Base-by-base conservation (phyloP, 345 rosid genomes). In the Arabis alpina region DNA sequence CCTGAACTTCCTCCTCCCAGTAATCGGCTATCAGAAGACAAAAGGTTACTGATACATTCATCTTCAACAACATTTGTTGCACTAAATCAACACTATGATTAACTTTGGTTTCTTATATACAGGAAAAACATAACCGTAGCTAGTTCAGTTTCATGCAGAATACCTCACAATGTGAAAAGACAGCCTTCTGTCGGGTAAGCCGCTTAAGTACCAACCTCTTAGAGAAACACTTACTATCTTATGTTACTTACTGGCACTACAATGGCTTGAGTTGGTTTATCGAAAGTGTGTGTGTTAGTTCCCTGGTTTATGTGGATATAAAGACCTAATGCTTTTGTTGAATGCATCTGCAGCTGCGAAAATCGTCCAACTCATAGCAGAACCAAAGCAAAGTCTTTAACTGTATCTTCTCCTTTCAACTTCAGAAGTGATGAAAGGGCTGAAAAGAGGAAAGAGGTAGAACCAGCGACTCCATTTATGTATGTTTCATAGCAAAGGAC, bases 401-500 rank as follows among this genome's bases (percentile, higher is more conserved):
- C 74, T 71, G 52, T 77, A 30, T 80, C 84, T 34, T 71, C 78
- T 51, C 89, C 93, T 25, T 94, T 89, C 77, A 80, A 82, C 77
- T 86, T 91, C 79, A 85, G 87, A 75, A 88, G 92, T 34, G 98
- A 82, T 68, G 96, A 91, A 81, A 81, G 97, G 68, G 97, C 90
- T 8, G 83, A 81, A 57, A 91, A 78, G 85, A 80, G 93, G 77
- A 94, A 79, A 78, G 96, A 89, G 99, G 97, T 79, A 83, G 55
- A 78, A 58, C 19, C 50, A 27, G 39, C 59, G 12, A 11, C n/a
- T 10, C 13, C 14, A 41, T 70, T 55, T 40, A 8, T 51, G 42
- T 42, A 40, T 64, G 23, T 64, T 51, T 64, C 15, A 25, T 39
- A 39, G 57, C 8, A 32, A 1, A 52, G 24, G 10, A 34, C 58